These are phyloP conservation scores for Nigrospora sphaerica DNA, from an alignment of 2,329 filamentous ascomycete species.

Conservation along the genomic window DNA sequence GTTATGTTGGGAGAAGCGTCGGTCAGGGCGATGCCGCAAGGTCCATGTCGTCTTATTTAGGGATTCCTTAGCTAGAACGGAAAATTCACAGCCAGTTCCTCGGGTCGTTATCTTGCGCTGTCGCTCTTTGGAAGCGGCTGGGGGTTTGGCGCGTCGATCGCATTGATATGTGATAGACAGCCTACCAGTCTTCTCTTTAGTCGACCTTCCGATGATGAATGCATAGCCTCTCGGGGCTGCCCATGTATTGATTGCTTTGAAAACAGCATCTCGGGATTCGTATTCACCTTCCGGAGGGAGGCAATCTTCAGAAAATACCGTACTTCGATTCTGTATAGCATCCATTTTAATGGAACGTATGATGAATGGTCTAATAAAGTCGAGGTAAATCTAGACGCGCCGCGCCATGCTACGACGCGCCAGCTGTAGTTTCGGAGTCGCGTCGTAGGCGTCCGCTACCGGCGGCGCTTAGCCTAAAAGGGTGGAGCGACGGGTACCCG, in stretches of 20 bases:
- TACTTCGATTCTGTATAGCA: no score
- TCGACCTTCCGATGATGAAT: slow-evolving; percentile 5
- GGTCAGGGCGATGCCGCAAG: slow-evolving; percentile 3
- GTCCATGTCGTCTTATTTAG: slow-evolving; percentile 3
- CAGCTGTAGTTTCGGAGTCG: no score
- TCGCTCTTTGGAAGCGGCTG: slow-evolving; percentile 1
- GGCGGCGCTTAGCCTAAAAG: no score
- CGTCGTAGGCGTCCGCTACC: no score
- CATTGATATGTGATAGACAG: neutral
- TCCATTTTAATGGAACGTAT: no score
- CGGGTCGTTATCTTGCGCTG: slow-evolving; percentile 4
- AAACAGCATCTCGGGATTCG: neutral
- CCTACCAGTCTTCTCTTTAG: slow-evolving; percentile 1
- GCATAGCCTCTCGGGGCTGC: slow-evolving; percentile 3
- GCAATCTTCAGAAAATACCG: neutral
- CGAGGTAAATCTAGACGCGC: no score
- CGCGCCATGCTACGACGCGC: no score
- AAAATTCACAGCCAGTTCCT: slow-evolving; percentile 8
- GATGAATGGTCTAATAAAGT: no score
- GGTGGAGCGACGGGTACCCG: no score
- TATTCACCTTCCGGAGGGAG: neutral
- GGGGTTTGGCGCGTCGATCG: neutral
- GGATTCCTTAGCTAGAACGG: slow-evolving; percentile 6
- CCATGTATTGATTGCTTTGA: neutral
- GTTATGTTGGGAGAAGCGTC: slow-evolving; percentile 3